phyloP scores from a whole-genome alignment of 495 filamentous ascomycete genomes.

The Neurospora terricola region DNA sequence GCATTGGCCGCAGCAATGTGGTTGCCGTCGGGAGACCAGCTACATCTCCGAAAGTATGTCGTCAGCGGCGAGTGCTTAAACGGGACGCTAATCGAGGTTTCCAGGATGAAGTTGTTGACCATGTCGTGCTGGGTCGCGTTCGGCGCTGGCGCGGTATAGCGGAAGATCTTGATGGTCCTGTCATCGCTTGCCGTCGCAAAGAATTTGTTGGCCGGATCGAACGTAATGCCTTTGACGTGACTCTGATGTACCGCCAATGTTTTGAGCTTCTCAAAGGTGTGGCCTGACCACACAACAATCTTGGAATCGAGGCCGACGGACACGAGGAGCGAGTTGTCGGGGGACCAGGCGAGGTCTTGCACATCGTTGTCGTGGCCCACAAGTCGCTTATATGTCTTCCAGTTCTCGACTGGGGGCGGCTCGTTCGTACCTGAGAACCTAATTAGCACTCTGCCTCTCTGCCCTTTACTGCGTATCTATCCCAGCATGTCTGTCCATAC shows the following conservation, averaged over 20 bases:
- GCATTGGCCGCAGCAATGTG: constrained; percentile 97
- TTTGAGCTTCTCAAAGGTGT: constrained; percentile 97
- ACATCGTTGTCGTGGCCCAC: constrained; percentile 98
- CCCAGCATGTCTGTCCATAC: constrained; percentile 33
- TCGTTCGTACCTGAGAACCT: constrained; percentile 65
- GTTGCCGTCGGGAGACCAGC: constrained; percentile 94
- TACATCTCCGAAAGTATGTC: constrained; percentile 92
- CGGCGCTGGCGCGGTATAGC: constrained; percentile 82
- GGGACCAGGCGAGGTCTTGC: constrained; percentile 94
- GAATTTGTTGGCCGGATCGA: constrained; percentile 98
- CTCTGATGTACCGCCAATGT: constrained; percentile 83
- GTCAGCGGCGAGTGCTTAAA: constrained; percentile 86
- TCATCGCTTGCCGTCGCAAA: constrained; percentile 98
- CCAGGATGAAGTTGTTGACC: constrained; percentile 87
- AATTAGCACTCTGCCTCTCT: constrained; percentile 13
- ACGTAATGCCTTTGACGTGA: constrained; percentile 96
- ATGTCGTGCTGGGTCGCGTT: constrained; percentile 92
- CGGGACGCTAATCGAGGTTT: constrained; percentile 72
- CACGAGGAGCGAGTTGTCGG: constrained; percentile 88
- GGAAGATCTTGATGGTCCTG: constrained; percentile 90
- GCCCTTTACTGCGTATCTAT: not conserved
- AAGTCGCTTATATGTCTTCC: constrained; percentile 84
- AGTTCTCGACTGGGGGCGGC: constrained; percentile 87
- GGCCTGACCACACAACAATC: constrained; percentile 93
- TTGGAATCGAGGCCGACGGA: constrained; percentile 97